Percentiles rank a stretch among this genome's conserved stretches.
These are phyloP conservation scores for Cairneyella variabilis DNA, from an alignment of 495 filamentous ascomycete genomes.

Conservation along the genomic window DNA sequence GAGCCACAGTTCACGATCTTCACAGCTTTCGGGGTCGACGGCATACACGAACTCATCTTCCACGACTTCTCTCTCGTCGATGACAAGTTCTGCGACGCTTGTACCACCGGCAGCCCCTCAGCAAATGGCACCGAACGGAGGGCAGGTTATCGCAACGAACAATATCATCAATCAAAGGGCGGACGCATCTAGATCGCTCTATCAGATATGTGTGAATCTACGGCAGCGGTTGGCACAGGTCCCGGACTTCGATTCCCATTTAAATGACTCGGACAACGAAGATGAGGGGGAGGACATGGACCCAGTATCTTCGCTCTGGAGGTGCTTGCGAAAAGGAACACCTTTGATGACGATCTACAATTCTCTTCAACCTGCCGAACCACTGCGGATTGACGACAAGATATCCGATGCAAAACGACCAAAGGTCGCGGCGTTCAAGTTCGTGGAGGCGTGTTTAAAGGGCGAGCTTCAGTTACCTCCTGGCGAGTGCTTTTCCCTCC, in stretches of 20 bases:
- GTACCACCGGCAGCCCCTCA: conserved; percentile 23
- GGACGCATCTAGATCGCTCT: conserved; percentile 82
- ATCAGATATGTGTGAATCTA: conserved; percentile 87
- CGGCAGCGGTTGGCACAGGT: conserved; percentile 76
- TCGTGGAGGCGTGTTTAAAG: conserved; percentile 49
- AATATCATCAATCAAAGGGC: conserved; percentile 95
- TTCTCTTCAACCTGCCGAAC: conserved; percentile 60
- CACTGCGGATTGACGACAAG: conserved; percentile 56
- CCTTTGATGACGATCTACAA: conserved; percentile 91
- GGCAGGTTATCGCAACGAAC: conserved; percentile 65
- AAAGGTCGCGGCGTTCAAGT: conserved; percentile 55
- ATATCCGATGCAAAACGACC: conserved; percentile 60
- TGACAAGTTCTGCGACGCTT: conserved; percentile 38
- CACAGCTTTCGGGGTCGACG: conserved; percentile 50
- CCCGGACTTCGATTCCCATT: conserved; percentile 71
- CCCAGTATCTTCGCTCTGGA: conserved; percentile 89
- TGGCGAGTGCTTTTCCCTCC: conserved; percentile 85
- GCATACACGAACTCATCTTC: conserved; percentile 46
- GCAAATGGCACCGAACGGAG: conserved; percentile 37
- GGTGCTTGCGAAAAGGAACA: conserved; percentile 75
- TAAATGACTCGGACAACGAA: conserved; percentile 60
- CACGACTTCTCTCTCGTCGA: conserved; percentile 35
- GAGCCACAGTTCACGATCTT: conserved; percentile 44
- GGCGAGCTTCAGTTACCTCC: conserved; percentile 68
- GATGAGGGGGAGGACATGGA: conserved; percentile 55